Percentiles rank a stretch among this genome's conserved stretches.
phyloP scores from a whole-genome alignment of 2,329 filamentous ascomycete genomes.

The Aspergillus thermomutatus region DNA sequence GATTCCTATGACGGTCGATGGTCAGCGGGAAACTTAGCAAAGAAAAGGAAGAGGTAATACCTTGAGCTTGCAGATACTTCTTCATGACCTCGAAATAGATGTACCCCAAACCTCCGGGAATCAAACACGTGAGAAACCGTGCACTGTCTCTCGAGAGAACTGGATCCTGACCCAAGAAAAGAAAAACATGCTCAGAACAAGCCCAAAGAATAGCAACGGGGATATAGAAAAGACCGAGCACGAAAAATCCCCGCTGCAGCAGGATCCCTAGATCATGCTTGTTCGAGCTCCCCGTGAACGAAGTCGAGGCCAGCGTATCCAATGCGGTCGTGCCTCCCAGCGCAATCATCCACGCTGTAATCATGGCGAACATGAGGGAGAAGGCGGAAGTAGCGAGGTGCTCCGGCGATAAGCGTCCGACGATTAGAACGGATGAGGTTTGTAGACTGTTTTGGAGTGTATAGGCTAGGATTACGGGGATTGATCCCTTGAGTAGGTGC shows the following conservation, averaged over 20 bases:
- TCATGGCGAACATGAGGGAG: constrained; percentile 92
- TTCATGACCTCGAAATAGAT: constrained; percentile 80
- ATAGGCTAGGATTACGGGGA: constrained; percentile 81
- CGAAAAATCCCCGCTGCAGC: constrained; percentile 70
- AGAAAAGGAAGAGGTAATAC: constrained; percentile 27
- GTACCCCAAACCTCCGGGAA: constrained; percentile 80
- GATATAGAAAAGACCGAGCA: constrained; percentile 69
- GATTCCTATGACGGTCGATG: constrained; percentile 43
- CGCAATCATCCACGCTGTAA: constrained; percentile 80
- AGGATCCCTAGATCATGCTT: constrained; percentile 75
- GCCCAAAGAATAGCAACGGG: constrained; percentile 72
- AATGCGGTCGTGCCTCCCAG: constrained; percentile 82
- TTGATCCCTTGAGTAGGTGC: constrained; percentile 64
- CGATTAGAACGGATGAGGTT: constrained; percentile 76
- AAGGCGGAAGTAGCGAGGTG: constrained; percentile 79
- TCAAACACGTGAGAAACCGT: constrained; percentile 67
- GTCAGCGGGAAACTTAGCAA: background rate
- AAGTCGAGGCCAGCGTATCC: constrained; percentile 78
- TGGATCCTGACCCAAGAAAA: constrained; percentile 70
- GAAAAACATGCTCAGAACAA: constrained; percentile 71
- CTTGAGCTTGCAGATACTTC: constrained; percentile 58
- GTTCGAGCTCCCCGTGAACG: constrained; percentile 76
- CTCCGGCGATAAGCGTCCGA: constrained; percentile 74
- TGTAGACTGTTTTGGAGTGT: constrained; percentile 82
- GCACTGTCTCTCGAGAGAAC: constrained; percentile 72